Evolutionary conservation across 2,329 filamentous ascomycete genomes (phyloP).

Genomic region (Neopestalotiopsis sp.): DNA sequence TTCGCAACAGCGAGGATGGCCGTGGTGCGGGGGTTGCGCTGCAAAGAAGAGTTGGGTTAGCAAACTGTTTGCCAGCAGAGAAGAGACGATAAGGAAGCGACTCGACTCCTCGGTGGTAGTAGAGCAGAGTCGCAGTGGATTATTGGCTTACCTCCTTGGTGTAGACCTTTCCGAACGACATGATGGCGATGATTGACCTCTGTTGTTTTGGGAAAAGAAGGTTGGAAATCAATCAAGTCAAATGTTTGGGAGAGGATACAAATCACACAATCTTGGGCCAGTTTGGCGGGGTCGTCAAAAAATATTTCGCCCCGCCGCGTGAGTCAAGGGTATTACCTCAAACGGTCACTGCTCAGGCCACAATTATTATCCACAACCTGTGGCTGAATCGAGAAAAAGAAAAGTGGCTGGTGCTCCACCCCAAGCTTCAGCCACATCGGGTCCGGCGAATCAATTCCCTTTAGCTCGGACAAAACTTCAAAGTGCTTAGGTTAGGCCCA

Average conservation of each 20-base stretch:
- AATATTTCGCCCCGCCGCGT: conserved; percentile 10
- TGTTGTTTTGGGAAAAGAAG: conserved; percentile 25
- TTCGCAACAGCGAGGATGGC: conserved; percentile 93
- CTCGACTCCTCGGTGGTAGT: not conserved
- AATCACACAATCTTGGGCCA: conserved; percentile 3
- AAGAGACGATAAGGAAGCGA: not conserved
- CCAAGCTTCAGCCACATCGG: conserved; percentile 8
- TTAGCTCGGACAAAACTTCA: conserved; percentile 10
- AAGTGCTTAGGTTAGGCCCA: not conserved
- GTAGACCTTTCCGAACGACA: conserved; percentile 99
- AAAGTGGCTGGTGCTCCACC: not conserved
- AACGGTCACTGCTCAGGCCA: not conserved
- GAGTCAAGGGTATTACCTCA: not conserved
- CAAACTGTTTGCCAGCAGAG: conserved; percentile 16
- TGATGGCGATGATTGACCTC: conserved; percentile 57
- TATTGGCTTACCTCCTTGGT: conserved; percentile 69
- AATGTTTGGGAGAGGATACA: conserved; percentile 9
- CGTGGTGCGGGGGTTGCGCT: conserved; percentile 80
- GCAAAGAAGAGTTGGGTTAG: conserved; percentile 18
- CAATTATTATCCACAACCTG: no score
- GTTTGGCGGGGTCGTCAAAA: conserved; percentile 8
- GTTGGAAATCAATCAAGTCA: conserved; percentile 4
- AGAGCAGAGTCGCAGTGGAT: not conserved
- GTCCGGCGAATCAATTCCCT: conserved; percentile 9
- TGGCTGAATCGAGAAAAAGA: not conserved